A percentile compares a stretch with the other conserved stretches of the same genome.
Conservation (phyloP, 2,329 filamentous ascomycete species). For the Cytospora leucostoma region DNA sequence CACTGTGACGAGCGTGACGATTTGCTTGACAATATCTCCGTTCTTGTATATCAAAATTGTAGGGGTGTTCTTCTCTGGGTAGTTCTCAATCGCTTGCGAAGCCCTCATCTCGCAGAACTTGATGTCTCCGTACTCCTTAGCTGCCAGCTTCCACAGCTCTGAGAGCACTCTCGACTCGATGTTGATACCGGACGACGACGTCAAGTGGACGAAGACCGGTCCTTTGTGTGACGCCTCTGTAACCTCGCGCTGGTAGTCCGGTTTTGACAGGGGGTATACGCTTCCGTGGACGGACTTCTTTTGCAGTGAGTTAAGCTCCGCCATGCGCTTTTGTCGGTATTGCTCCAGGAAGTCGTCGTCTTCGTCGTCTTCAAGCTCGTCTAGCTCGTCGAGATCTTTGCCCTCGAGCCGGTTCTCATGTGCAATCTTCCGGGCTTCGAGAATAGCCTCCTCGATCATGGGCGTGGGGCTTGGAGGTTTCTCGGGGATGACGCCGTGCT, state of each 20-base stretch:
- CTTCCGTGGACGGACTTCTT: constrained; percentile 81
- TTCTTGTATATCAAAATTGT: constrained; percentile 92
- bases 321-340: constrained; percentile 85
- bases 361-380: constrained; percentile 92
- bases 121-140: constrained; percentile 83
- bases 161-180: constrained; percentile 81
- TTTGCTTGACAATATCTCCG: constrained; percentile 86
- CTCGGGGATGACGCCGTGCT: constrained; percentile 96
- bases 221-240: constrained; percentile 81
- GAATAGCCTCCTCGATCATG: constrained; percentile 91
- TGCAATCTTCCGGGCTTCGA: constrained; percentile 78
- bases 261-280: constrained; percentile 92
- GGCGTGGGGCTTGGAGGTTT: constrained; percentile 94
- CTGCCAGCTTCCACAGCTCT: constrained; percentile 83
- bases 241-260: constrained; percentile 87
- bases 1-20: constrained; percentile 84
- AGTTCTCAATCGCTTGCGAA: constrained; percentile 92
- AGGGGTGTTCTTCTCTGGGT: constrained; percentile 91
- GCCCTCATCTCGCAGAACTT: constrained; percentile 97
- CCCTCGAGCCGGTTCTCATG: constrained; percentile 92
- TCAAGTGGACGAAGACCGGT: constrained; percentile 76
- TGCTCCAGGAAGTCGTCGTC: constrained; percentile 88
- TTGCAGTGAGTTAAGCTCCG: constrained; percentile 74
- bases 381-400: constrained; percentile 91
- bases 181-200: constrained; percentile 73